Conservation (phyloP, 768 basidiomycete species). For the Exidia glandulosa region DNA sequence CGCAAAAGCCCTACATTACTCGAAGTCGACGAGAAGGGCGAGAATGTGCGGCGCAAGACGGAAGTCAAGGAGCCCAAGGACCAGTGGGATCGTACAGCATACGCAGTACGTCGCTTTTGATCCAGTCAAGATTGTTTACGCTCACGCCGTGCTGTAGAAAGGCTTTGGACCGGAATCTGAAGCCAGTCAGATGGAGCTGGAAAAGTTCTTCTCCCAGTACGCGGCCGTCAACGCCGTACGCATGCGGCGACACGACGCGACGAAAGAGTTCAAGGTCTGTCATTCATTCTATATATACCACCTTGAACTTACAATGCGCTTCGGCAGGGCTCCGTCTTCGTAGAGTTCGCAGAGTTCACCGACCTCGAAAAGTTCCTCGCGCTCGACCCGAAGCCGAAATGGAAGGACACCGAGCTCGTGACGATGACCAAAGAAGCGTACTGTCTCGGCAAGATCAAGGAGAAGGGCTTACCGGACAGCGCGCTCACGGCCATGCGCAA, state of each 20-base stretch:
- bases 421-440: slow-evolving; percentile 87
- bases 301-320: background rate
- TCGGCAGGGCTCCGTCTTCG: slow-evolving; percentile 78
- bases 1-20: too few relatives aligned
- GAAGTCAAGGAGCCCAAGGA: slow-evolving; percentile 68
- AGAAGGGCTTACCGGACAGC: slow-evolving; percentile 78
- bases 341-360: slow-evolving; percentile 68
- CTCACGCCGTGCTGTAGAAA: too few relatives aligned
- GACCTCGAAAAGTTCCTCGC: slow-evolving; percentile 66
- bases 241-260: slow-evolving; percentile 72
- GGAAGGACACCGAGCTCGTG: slow-evolving; percentile 62
- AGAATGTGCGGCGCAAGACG: slow-evolving; percentile 60
- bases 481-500: slow-evolving; percentile 52
- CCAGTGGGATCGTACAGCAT: slow-evolving; percentile 74
- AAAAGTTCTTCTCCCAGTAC: slow-evolving; percentile 69
- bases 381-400: slow-evolving; percentile 72
- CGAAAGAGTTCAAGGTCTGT: slow-evolving; percentile 79
- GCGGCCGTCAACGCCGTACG: slow-evolving; percentile 74
- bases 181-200: slow-evolving; percentile 56
- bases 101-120: too few relatives aligned
- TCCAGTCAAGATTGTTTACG: too few relatives aligned
- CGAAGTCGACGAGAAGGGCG: slow-evolving; percentile 63
- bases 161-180: slow-evolving; percentile 66
- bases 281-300: background rate
- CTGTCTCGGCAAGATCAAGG: slow-evolving; percentile 92